These are phyloP conservation scores for Cladosporium oxysporum DNA, from an alignment of 2,329 filamentous ascomycete species.

Conservation along the genomic window DNA sequence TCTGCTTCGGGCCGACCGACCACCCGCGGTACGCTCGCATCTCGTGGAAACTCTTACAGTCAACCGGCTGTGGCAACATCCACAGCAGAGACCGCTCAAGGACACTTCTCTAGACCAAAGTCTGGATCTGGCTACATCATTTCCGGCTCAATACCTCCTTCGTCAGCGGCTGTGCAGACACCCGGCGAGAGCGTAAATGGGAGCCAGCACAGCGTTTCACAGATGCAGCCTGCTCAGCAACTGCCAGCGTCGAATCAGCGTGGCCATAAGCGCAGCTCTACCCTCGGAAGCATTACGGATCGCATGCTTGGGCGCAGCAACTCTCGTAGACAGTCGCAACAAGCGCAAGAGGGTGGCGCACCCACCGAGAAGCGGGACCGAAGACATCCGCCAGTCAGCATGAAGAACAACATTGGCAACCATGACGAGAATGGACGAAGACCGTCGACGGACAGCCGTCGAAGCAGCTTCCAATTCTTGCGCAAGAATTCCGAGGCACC, in stretches of 20 bases:
- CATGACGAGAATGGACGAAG: constrained; percentile 54
- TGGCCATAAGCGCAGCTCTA: constrained; percentile 66
- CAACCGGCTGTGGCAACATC: constrained; percentile 85
- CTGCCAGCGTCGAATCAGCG: constrained; percentile 36
- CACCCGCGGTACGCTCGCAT: constrained; percentile 81
- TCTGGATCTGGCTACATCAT: constrained; percentile 69
- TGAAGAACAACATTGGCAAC: constrained; percentile 70
- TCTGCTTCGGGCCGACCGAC: constrained; percentile 63
- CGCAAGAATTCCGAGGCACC: constrained; percentile 47
- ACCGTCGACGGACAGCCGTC: constrained; percentile 50
- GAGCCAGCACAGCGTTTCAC: constrained; percentile 54
- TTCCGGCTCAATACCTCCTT: constrained; percentile 59
- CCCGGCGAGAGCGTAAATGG: constrained; percentile 37
- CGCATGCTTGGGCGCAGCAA: constrained; percentile 76
- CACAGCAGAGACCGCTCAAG: constrained; percentile 84
- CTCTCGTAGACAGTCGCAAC: constrained; percentile 37
- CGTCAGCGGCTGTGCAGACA: background rate
- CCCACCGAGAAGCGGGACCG: constrained; percentile 61
- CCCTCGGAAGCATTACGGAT: constrained; percentile 64
- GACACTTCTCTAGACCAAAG: constrained; percentile 78
- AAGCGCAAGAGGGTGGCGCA: constrained; percentile 45
- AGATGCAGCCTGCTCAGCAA: constrained; percentile 40
- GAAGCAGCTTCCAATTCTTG: constrained; percentile 53
- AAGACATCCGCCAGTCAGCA: constrained; percentile 87
- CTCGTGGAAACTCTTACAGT: constrained; percentile 75